Evolutionary conservation across 139 green algal genomes (phyloP).

Genomic region (Chlamydomonas asymmetrica): DNA sequence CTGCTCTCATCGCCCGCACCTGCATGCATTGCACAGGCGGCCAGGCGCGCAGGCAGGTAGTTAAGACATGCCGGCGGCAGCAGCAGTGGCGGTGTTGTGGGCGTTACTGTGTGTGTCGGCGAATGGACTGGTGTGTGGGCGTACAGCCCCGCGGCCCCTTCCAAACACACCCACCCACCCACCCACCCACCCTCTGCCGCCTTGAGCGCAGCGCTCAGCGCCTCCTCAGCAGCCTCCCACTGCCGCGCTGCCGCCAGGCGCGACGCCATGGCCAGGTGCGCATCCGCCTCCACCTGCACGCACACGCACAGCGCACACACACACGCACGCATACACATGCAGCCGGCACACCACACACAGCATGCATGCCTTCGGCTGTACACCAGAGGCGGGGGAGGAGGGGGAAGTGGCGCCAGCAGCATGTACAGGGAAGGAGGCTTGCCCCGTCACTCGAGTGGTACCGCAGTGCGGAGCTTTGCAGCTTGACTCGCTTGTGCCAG

Average conservation of each 20-base stretch:
- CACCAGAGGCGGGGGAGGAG: too few relatives aligned
- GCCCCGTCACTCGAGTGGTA: too few relatives aligned
- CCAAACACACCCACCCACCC: too few relatives aligned
- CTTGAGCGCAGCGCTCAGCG: slow-evolving; percentile 47
- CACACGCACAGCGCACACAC: too few relatives aligned
- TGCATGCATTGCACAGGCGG: slow-evolving; percentile 16
- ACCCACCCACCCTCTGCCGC: slow-evolving; percentile 38
- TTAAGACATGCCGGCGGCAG: not conserved
- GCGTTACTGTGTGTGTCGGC: not conserved
- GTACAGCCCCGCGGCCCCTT: too few relatives aligned
- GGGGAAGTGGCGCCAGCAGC: too few relatives aligned
- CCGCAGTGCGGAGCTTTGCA: too few relatives aligned
- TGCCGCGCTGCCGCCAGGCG: slow-evolving; percentile 28
- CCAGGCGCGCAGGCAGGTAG: not conserved
- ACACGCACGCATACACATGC: too few relatives aligned
- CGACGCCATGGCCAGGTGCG: slow-evolving; percentile 40
- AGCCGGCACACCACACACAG: too few relatives aligned
- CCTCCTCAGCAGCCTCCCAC: slow-evolving; percentile 67
- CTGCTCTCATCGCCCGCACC: slow-evolving; percentile 41
- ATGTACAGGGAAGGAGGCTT: too few relatives aligned
- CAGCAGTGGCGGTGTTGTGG: not conserved
- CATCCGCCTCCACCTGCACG: slow-evolving; percentile 40
- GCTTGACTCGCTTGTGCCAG: too few relatives aligned
- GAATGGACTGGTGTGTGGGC: not conserved
- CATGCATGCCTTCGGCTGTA: too few relatives aligned